Evolutionary conservation across 2,329 filamentous ascomycete genomes (phyloP), one percentile per base, ranked within the genome.

Genomic region (Kalmusia sp.): DNA sequence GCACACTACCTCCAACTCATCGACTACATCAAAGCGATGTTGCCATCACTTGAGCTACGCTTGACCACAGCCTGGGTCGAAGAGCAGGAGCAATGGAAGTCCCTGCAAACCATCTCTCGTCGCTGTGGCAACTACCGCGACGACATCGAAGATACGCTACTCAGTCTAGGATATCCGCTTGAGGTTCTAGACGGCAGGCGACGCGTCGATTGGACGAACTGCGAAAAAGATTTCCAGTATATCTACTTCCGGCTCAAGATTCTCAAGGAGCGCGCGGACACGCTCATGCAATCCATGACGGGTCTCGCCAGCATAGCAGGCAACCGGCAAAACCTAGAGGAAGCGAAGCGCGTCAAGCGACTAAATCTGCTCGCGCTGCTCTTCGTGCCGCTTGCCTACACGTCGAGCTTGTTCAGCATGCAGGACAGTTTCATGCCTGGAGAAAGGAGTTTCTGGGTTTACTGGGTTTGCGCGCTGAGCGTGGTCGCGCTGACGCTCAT

Each of bases 101-200:
- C 52, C 9, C 57, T 72, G 0, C 67, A 69, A 35, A 72, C 65
- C 15, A 71, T 71, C 6, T 69, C 63, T 5, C 67, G 69, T 2
- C 67, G 70, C 7, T 73, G 69, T 27, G 68, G 70, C 6, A 72
- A 73, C 47, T 72, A 71, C 17, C 57, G 68, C n/a, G 69, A 73
- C 27, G 69, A 73, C 17, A 62, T 73, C 12, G 69, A 72, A 52
- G 69, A 73, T 31, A 64, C 64, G 3, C 52, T 71, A 2, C 60
- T 71, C 12, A 68, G 62, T 38, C 53, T 73, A 1, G 67, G 64
- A 3, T 69, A 66, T 35, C 45, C 62, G 0, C 51, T 72, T 6
- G 55, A 64, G 3, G 35, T 14, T 2, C 38, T 48, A n/a, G 19
- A 55, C 2, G 41, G 19, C 24, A 37, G 24, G 12, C 28, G 34